phyloP scores from a whole-genome alignment of 1,284 basidiomycete species.

The Pterula multifida region DNA sequence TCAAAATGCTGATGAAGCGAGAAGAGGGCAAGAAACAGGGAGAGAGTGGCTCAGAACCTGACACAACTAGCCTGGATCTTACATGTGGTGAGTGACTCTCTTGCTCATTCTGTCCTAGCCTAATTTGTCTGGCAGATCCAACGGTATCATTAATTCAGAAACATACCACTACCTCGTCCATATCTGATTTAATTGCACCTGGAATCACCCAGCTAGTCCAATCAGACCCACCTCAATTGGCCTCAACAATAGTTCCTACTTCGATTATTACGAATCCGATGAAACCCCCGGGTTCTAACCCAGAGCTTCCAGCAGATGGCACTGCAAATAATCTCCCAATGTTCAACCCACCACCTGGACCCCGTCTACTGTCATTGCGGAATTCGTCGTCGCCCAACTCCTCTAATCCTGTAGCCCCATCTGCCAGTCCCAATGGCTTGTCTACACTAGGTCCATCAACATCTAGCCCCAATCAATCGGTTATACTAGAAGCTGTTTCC shows the following conservation, averaged over 20 bases:
- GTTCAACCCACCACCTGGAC: constrained; percentile 57
- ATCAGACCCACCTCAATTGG: no score
- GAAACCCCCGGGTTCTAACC: no score
- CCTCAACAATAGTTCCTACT: no score
- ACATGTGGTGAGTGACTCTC: background rate
- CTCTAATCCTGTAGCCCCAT: constrained; percentile 8
- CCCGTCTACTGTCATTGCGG: constrained; percentile 58
- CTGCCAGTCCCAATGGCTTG: constrained; percentile 5
- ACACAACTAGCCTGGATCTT: constrained; percentile 2
- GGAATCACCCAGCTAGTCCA: no score
- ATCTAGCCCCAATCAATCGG: constrained; percentile 9
- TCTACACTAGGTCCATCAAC: constrained; percentile 7
- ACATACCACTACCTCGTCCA: constrained; percentile 13
- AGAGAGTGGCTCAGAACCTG: constrained; percentile 16
- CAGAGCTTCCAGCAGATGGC: constrained; percentile 7
- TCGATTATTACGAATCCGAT: no score
- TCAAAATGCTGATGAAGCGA: constrained; percentile 76
- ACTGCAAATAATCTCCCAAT: constrained; percentile 17
- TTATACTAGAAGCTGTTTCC: constrained; percentile 13
- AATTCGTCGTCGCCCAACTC: constrained; percentile 15
- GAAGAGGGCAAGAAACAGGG: constrained; percentile 61
- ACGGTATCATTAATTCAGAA: constrained; percentile 9
- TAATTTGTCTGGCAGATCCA: constrained; percentile 3
- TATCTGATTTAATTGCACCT: no score
- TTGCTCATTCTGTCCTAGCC: background rate